Percentiles rank a stretch among this genome's conserved stretches.
Evolutionary conservation across 176 grass and related monocot genomes (phyloP).

Genomic region (Panicum miliaceum): DNA sequence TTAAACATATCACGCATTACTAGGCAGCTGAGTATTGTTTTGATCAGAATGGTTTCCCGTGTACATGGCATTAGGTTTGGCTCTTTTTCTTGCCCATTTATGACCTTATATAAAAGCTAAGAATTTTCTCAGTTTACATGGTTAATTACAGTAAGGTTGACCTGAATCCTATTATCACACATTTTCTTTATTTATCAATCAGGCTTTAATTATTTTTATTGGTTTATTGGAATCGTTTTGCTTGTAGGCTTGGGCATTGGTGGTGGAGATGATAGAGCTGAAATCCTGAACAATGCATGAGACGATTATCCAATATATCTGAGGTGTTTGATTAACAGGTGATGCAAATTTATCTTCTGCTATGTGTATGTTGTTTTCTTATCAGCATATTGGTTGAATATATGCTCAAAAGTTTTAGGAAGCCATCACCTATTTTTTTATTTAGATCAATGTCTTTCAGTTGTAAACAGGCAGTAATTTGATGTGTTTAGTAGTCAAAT

Average conservation of each 20-base stretch:
- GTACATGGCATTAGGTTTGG: not conserved
- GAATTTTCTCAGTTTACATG: too few relatives aligned
- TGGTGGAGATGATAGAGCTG: not conserved
- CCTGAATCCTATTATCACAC: not conserved
- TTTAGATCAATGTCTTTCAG: not conserved
- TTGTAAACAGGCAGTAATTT: not conserved
- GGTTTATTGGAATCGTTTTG: not conserved
- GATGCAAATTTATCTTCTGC: not conserved
- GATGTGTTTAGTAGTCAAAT: not conserved
- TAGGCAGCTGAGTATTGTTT: not conserved
- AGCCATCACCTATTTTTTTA: not conserved
- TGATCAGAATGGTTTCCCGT: not conserved
- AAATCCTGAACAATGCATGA: conserved; percentile 16
- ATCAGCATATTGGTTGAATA: not conserved
- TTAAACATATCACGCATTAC: not conserved
- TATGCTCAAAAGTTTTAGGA: not conserved
- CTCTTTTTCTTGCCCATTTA: not conserved
- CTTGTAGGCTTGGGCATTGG: not conserved
- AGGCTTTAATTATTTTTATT: not conserved
- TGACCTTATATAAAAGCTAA: not conserved
- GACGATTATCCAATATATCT: not conserved
- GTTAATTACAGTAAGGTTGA: not conserved
- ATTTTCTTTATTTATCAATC: not conserved
- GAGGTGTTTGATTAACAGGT: not conserved
- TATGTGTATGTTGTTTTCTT: not conserved